Conservation (phyloP, 441 rosid genomes). For the Gossypium schwendimanii region DNA sequence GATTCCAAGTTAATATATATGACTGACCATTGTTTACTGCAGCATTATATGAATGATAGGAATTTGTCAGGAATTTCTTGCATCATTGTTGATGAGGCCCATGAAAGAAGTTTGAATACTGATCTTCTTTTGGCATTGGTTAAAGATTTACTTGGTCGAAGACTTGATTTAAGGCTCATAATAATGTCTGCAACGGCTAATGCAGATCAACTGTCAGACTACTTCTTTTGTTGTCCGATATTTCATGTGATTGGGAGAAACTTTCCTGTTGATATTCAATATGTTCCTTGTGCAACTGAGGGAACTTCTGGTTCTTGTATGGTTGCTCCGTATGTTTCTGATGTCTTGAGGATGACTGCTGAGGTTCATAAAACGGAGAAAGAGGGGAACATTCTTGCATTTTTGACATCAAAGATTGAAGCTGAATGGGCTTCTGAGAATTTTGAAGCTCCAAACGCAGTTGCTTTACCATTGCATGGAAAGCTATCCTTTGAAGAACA, state of each 20-base stretch:
- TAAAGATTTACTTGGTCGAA: conserved; percentile 48
- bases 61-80: conserved; percentile 71
- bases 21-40: conserved; percentile 86
- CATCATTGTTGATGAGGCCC: conserved; percentile 86
- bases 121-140: conserved; percentile 80
- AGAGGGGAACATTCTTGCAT: conserved; percentile 81
- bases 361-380: conserved; percentile 54
- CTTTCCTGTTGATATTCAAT: conserved; percentile 72
- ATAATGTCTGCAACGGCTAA: conserved; percentile 97
- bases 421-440: conserved; percentile 93
- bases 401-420: conserved; percentile 83
- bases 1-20: conserved; percentile 58
- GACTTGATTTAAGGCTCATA: conserved; percentile 60
- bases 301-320: conserved; percentile 32
- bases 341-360: conserved; percentile 50
- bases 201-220: conserved; percentile 61
- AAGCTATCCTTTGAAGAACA: conserved; percentile 75
- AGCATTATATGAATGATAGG: conserved; percentile 60
- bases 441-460: conserved; percentile 52
- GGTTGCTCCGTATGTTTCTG: conserved; percentile 55
- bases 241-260: conserved; percentile 59
- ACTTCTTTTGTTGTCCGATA: conserved; percentile 59
- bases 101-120: conserved; percentile 90
- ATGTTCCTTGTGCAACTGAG: conserved; percentile 40
- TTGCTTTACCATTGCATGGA: conserved; percentile 76